A percentile compares a stretch with the other conserved stretches of the same genome.
phyloP scores from a whole-genome alignment of 805 yeast genomes.

The Alloascoidea africana region DNA sequence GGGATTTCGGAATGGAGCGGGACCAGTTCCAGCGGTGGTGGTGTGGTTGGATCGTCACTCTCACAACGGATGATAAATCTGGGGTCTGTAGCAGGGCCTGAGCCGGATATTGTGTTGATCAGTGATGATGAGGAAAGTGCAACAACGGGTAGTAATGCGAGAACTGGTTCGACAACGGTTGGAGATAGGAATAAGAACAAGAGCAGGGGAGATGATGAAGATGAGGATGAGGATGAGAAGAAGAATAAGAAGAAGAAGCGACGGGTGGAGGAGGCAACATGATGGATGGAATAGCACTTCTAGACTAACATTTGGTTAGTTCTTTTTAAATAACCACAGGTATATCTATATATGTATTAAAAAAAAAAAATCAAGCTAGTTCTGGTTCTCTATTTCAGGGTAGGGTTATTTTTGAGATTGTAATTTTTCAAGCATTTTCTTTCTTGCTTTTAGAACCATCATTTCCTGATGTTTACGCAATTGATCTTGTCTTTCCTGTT shows the following conservation, averaged over 20 bases:
- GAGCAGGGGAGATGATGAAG: slow-evolving; percentile 4
- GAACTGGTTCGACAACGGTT: too few relatives aligned
- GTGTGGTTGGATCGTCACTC: too few relatives aligned
- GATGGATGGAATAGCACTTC: neutral
- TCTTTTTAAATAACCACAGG: slow-evolving; percentile 4
- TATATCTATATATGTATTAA: slow-evolving; percentile 9
- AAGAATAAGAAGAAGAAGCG: too few relatives aligned
- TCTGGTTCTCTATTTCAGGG: too few relatives aligned
- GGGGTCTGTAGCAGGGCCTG: neutral
- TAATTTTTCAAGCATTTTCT: slow-evolving; percentile 27
- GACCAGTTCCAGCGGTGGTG: too few relatives aligned
- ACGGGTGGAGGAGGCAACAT: slow-evolving; percentile 1
- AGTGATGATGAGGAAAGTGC: neutral
- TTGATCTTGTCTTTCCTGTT: slow-evolving; percentile 26
- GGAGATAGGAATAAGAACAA: too few relatives aligned
- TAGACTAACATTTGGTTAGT: neutral
- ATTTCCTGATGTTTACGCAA: slow-evolving; percentile 35
- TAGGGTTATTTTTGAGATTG: slow-evolving; percentile 2
- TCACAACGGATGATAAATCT: too few relatives aligned
- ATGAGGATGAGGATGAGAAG: slow-evolving; percentile 1
- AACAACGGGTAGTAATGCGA: too few relatives aligned
- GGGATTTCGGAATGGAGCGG: too few relatives aligned
- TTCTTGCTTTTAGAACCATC: slow-evolving; percentile 48
- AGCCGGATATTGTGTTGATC: neutral
- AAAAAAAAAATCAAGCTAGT: slow-evolving; percentile 6